Evolutionary conservation across 495 filamentous ascomycete species (phyloP).

Genomic region (Podospora anserina): DNA sequence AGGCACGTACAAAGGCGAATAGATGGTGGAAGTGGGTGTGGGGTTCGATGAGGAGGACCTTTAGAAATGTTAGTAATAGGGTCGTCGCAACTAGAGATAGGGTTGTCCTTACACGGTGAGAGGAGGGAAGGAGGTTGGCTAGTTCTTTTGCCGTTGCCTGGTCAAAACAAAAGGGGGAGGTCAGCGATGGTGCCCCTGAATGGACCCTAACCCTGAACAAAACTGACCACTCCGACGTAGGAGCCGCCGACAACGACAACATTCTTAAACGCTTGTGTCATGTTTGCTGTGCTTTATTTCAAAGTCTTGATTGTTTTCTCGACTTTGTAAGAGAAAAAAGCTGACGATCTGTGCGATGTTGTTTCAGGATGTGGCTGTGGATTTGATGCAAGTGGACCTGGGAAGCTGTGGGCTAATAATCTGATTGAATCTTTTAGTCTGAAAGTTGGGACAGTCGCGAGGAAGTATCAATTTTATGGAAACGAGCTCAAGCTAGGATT

Average conservation of each 20-base stretch:
- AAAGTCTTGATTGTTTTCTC: background rate
- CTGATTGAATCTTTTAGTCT: background rate
- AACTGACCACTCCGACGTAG: slow-evolving; percentile 30
- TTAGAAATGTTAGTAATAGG: background rate
- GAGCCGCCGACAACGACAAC: slow-evolving; percentile 31
- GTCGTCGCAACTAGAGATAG: background rate
- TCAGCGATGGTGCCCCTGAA: background rate
- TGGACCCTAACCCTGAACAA: background rate
- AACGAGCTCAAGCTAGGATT: background rate
- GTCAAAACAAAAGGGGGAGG: background rate
- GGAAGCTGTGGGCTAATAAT: background rate
- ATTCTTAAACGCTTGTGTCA: slow-evolving; percentile 20
- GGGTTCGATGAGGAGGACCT: slow-evolving; percentile 50
- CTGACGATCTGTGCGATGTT: background rate
- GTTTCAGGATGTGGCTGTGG: background rate
- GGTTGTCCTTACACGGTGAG: slow-evolving; percentile 27
- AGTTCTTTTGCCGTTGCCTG: slow-evolving; percentile 29
- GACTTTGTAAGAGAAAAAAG: background rate
- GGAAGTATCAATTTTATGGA: background rate
- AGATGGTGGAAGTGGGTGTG: slow-evolving; percentile 56
- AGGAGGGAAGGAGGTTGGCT: slow-evolving; percentile 25
- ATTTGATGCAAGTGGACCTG: background rate
- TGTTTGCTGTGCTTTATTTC: background rate
- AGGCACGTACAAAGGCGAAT: slow-evolving; percentile 48
- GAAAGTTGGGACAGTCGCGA: background rate